Percentiles rank a stretch among this genome's conserved stretches.
Evolutionary conservation across 148 eudicot genomes (phyloP).

Genomic region (Rhododendron ferrugineum): DNA sequence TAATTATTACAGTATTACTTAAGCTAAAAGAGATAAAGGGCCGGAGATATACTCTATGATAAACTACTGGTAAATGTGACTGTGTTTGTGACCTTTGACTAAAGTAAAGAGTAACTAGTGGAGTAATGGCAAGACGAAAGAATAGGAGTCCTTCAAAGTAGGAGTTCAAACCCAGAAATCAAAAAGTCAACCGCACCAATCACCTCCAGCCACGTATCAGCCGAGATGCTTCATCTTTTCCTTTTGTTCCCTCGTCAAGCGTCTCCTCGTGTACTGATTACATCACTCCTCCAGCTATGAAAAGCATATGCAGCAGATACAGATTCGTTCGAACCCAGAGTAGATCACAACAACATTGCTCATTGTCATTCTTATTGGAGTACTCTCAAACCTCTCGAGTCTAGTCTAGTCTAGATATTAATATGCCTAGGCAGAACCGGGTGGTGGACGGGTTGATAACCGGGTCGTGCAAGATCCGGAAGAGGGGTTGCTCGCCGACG

Average conservation of each 20-base stretch:
- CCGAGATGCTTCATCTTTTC: background rate
- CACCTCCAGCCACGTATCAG: background rate
- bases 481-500: slow-evolving; percentile 80
- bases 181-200: slow-evolving; percentile 1
- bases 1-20: too few relatives aligned
- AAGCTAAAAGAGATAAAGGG: too few relatives aligned
- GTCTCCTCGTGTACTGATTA: background rate
- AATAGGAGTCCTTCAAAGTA: too few relatives aligned
- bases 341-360: background rate
- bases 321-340: background rate
- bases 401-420: too few relatives aligned
- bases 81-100: too few relatives aligned
- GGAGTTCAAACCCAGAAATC: background rate
- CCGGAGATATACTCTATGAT: too few relatives aligned
- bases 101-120: too few relatives aligned
- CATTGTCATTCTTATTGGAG: background rate
- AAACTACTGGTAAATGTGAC: too few relatives aligned
- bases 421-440: slow-evolving; percentile 30
- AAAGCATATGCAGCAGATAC: background rate
- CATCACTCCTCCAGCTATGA: background rate
- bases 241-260: background rate
- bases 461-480: slow-evolving; percentile 61
- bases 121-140: too few relatives aligned
- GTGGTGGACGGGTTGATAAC: slow-evolving; percentile 28
- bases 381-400: too few relatives aligned